Base-by-base conservation (phyloP, 176 grass and related monocot species). In the Melocanna baccifera region DNA sequence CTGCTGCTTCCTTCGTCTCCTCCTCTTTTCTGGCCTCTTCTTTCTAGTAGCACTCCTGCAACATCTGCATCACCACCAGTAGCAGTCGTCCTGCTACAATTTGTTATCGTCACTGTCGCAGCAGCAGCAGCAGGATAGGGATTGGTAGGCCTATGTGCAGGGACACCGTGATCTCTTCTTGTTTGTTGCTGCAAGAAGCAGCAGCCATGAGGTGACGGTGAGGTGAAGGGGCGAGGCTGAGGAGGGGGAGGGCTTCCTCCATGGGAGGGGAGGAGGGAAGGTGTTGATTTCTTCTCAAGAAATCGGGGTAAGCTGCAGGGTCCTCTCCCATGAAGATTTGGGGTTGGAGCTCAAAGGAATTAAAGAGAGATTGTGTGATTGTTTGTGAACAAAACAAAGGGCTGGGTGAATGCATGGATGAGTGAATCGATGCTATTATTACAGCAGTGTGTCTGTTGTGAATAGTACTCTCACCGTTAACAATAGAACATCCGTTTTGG, bases 101-200 rank as follows among this genome's bases (percentile, higher is more conserved):
- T 57, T 50, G 70, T 30, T 37, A 59, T 67, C 7, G 30, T 71
- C 41, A 52, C 72, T 28, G 87, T 57, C 40, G 76, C 40, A 50
- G 87, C 71, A 13, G 53, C 55, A 13, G 16, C 16, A 40, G 15
- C 30, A 25, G 76, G n/a, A 25, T 64, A 67, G 34, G 18, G 62
- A 52, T 71, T 45, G 88, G 88, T 19, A 81, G 84, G 12, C 91
- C 88, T 68, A 93, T 93, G 81, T 90, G 82, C 62, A 93, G 71
- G 5, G 87, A 77, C 46, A 93, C 88, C 5, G 83, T 92, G 28
- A 81, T 80, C 19, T 69, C 85, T 28, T 83, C 69, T 45, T 69
- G 42, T 30, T 71, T 52, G 6, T 74, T 83, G 76, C 20, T 66
- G 46, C 45, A 18, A 26, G 63, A 19, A 37, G 63, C 63, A 36